Conservation (phyloP, 2,329 filamentous ascomycete genomes). For the Diplocarpon mali region DNA sequence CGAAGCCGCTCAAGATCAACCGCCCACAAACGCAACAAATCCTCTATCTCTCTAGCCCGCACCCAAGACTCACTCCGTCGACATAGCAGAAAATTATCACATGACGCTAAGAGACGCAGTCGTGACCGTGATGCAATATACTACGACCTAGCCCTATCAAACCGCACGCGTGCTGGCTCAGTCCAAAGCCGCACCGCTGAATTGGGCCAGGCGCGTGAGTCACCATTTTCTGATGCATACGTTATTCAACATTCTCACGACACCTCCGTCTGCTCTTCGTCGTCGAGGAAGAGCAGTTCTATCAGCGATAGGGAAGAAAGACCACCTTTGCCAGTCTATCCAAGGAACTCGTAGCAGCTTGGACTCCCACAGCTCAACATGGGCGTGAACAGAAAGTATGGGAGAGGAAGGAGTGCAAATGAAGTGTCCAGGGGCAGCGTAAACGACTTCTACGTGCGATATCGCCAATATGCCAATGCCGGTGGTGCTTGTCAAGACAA, state of each 20-base stretch:
- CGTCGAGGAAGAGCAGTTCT: neutral
- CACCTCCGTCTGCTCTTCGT: slow-evolving; percentile 6
- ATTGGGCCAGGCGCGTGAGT: slow-evolving; percentile 15
- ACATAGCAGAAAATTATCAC: slow-evolving; percentile 4
- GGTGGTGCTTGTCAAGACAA: too few relatives aligned
- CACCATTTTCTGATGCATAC: slow-evolving; percentile 24
- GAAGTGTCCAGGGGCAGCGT: slow-evolving; percentile 13
- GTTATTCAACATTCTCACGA: slow-evolving; percentile 2
- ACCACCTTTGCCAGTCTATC: neutral
- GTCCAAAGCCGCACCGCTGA: slow-evolving; percentile 16
- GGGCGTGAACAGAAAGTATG: neutral
- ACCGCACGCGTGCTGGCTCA: slow-evolving; percentile 12
- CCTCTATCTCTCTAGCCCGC: slow-evolving; percentile 2
- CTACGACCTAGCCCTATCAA: slow-evolving; percentile 12
- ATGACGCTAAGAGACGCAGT: slow-evolving; percentile 7
- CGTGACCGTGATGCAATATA: slow-evolving; percentile 15
- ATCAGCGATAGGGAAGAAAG: neutral
- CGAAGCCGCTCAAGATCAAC: slow-evolving; percentile 9
- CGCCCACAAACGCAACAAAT: slow-evolving; percentile 1
- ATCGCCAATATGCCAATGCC: neutral
- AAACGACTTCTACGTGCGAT: slow-evolving; percentile 19
- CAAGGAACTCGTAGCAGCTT: neutral
- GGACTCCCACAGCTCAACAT: neutral
- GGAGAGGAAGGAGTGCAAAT: slow-evolving; percentile 4
- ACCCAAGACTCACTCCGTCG: slow-evolving; percentile 5